Base-by-base conservation (phyloP, 1,284 basidiomycete species). In the Heterobasidion parviporum region DNA sequence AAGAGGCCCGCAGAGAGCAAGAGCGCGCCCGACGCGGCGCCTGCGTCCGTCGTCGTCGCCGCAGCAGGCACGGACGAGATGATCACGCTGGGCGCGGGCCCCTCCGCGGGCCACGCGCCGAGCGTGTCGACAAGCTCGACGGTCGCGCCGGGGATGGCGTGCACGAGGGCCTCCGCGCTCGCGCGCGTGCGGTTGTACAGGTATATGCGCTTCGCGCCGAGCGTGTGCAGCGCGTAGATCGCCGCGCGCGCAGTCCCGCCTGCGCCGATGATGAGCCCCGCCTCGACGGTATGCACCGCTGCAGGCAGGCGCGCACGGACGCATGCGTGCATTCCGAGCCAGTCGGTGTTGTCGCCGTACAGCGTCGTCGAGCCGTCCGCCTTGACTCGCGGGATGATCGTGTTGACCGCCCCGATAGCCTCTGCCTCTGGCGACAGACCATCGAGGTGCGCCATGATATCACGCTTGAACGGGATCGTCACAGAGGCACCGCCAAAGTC, bases 401-500 rank as follows among this genome's bases (percentile, higher is more conserved):
- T 98, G 71, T 98, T 97, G 62, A 97, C 92, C 0, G 94, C 94
- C 1, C 94, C 94, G 57, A 98, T 94, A 4, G 80, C 75, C 62
- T 83, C 75, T 0, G 92, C 95, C 46, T 92, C 85, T 2, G 83
- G 81, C 0, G 92, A 90, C 41, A 97, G 72, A 47, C 74, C 72
- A 62, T 93, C 85, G 41, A 98, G 79, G 12, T 89, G 74, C 1
- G 87, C 80, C 52, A 97, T 91, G 61, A 97, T 79, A 57, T 92
- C 87, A 46, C 95, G 74, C 72, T 98, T 98, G 76, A 88, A 87
- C 2, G 94, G 94, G 60, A 97, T 96, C 5, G 97, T 99, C 26
- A 98, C 94, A 6, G 91, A 94, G 7, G 95, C 95, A 3, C 96
- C 96, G 15, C 96, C 96, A 70, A 98, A 99, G 54, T 87, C 82